Evolutionary conservation across 495 filamentous ascomycete genomes (phyloP).

Genomic region (Lasiosphaeria ovina): DNA sequence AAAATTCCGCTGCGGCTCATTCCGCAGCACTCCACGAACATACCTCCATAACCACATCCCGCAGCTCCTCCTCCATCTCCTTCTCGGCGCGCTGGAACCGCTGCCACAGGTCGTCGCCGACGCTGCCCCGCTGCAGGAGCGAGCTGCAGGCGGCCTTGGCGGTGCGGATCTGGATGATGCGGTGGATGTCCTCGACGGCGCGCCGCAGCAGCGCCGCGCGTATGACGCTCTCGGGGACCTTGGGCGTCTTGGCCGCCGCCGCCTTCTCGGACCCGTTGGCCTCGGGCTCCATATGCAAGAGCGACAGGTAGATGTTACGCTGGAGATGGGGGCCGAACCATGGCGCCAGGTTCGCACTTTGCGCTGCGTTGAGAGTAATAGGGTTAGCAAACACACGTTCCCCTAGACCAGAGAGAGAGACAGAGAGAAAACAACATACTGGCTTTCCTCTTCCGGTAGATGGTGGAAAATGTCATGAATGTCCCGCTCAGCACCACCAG

Average conservation of each 20-base stretch:
- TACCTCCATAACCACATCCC: constrained; percentile 92
- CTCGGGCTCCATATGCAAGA: constrained; percentile 79
- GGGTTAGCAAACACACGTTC: background rate
- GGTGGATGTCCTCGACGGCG: constrained; percentile 85
- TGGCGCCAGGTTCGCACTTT: constrained; percentile 77
- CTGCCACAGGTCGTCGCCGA: constrained; percentile 96
- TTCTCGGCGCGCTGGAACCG: constrained; percentile 87
- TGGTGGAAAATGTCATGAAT: constrained; percentile 82
- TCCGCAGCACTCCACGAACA: constrained; percentile 8
- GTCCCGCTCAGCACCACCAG: constrained; percentile 82
- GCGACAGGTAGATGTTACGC: constrained; percentile 89
- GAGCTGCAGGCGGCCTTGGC: constrained; percentile 82
- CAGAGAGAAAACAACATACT: constrained; percentile 51
- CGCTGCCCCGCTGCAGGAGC: constrained; percentile 82
- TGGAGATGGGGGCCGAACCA: constrained; percentile 91
- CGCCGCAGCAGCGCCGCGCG: constrained; percentile 88
- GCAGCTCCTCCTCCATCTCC: constrained; percentile 94
- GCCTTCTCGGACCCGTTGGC: constrained; percentile 60
- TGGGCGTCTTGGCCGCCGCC: constrained; percentile 36
- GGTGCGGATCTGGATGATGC: constrained; percentile 79
- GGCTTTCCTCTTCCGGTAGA: constrained; percentile 92
- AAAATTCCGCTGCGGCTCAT: constrained; percentile 4
- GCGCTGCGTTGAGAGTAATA: constrained; percentile 44
- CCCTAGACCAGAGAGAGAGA: background rate
- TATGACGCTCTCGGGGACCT: constrained; percentile 79